These are phyloP conservation scores for Aspergillus latus DNA, from an alignment of 2,329 filamentous ascomycete species.

Conservation along the genomic window DNA sequence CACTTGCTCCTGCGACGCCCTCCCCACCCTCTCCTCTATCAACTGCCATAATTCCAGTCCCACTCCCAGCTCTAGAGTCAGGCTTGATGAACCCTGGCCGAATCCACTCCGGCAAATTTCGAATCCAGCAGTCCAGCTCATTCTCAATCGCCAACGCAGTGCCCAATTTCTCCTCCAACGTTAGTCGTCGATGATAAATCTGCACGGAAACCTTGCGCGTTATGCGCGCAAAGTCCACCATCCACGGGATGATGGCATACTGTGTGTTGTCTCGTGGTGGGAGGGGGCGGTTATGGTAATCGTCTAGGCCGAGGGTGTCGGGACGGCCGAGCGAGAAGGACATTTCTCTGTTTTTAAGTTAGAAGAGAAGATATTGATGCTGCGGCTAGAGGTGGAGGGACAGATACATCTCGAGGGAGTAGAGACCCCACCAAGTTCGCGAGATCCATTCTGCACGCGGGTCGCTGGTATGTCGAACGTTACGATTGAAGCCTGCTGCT, in stretches of 20 bases:
- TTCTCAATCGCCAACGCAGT: slow-evolving; percentile 38
- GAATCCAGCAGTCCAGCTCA: slow-evolving; percentile 39
- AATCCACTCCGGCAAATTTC: slow-evolving; percentile 32
- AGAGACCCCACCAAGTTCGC: slow-evolving; percentile 50
- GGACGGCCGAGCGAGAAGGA: slow-evolving; percentile 52
- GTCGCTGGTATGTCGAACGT: slow-evolving; percentile 36
- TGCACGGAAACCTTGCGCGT: slow-evolving; percentile 42
- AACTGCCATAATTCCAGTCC: not conserved
- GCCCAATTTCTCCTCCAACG: slow-evolving; percentile 37
- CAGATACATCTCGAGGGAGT: slow-evolving; percentile 45
- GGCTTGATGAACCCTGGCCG: slow-evolving; percentile 28
- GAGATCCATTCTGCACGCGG: slow-evolving; percentile 42
- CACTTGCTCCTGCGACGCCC: not conserved
- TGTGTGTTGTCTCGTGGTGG: slow-evolving; percentile 38
- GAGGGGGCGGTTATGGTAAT: slow-evolving; percentile 50
- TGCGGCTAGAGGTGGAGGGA: not conserved
- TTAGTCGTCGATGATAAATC: slow-evolving; percentile 40
- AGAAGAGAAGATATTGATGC: not conserved
- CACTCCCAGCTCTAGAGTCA: not conserved
- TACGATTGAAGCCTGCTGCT: slow-evolving; percentile 51
- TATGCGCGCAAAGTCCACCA: slow-evolving; percentile 43
- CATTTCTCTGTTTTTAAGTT: slow-evolving; percentile 41
- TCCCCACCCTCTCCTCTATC: not conserved
- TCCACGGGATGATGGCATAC: slow-evolving; percentile 42
- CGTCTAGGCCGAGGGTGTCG: slow-evolving; percentile 50